Evolutionary conservation across 169 alveolate genomes (phyloP).

Genomic region (Plasmodium gallinaceum): DNA sequence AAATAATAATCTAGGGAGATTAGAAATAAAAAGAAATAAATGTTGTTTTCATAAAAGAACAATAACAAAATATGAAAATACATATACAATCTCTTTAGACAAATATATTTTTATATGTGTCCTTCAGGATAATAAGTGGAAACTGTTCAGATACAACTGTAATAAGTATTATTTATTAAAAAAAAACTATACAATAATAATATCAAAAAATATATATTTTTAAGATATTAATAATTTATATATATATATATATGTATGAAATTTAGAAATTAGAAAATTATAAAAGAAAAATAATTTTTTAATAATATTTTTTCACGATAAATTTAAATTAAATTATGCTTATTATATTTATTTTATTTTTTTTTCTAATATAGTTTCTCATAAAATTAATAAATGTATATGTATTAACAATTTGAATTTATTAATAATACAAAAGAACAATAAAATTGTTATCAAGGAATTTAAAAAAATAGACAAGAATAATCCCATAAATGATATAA

Average conservation of each 20-base stretch:
- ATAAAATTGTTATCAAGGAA: constrained; percentile 6
- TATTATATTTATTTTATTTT: not conserved
- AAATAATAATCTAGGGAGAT: constrained; percentile 13
- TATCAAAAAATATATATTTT: not conserved
- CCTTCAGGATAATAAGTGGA: constrained; percentile 22
- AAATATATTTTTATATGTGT: constrained; percentile 43
- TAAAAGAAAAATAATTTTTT: not conserved
- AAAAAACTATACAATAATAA: not conserved
- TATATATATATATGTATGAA: not conserved
- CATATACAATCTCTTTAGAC: constrained; percentile 51
- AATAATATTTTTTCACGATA: not conserved
- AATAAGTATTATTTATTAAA: constrained; percentile 9
- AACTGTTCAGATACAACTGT: constrained; percentile 45
- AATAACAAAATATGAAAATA: constrained; percentile 28
- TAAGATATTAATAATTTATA: not conserved
- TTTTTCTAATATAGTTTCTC: constrained; percentile 2
- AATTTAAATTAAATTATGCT: not conserved
- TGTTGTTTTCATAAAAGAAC: constrained; percentile 13
- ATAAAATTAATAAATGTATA: constrained; percentile 45
- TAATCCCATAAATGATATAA: constrained; percentile 43
- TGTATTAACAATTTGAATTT: constrained; percentile 41
- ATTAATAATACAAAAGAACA: constrained; percentile 30
- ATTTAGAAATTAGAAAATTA: not conserved
- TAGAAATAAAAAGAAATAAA: constrained; percentile 17
- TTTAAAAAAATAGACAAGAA: constrained; percentile 16